Conservation (phyloP, 345 rosid genomes). For the Gossypioides kirkii region DNA sequence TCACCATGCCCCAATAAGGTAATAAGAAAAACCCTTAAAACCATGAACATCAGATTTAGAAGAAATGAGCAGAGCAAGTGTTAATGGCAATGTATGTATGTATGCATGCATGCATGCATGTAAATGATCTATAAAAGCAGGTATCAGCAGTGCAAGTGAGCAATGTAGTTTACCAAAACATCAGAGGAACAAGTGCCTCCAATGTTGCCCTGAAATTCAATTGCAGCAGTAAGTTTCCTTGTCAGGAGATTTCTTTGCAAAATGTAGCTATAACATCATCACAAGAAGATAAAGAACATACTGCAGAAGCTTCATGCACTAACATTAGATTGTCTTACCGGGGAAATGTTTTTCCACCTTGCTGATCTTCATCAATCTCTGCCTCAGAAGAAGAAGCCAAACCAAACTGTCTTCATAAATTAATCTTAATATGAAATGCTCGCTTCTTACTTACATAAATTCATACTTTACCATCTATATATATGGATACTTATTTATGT, state of each 20-base stretch:
- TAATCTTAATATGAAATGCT: background rate
- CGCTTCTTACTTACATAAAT: background rate
- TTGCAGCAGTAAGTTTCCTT: slow-evolving; percentile 57
- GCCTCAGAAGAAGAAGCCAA: background rate
- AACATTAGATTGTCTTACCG: slow-evolving; percentile 35
- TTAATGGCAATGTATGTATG: background rate
- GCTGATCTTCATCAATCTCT: slow-evolving; percentile 20
- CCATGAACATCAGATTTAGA: slow-evolving; percentile 26
- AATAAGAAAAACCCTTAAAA: background rate
- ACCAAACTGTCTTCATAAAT: background rate
- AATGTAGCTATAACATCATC: slow-evolving; percentile 30
- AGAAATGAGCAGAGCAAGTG: background rate
- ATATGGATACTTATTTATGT: background rate
- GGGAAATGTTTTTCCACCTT: slow-evolving; percentile 48
- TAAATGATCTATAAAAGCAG: slow-evolving; percentile 20
- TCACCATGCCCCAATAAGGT: slow-evolving; percentile 58
- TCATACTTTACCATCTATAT: background rate
- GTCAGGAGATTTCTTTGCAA: slow-evolving; percentile 53
- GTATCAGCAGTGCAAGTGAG: slow-evolving; percentile 68
- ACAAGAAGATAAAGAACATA: slow-evolving; percentile 12
- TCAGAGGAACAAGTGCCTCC: slow-evolving; percentile 63
- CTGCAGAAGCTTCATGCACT: slow-evolving; percentile 52
- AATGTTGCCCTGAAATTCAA: slow-evolving; percentile 54
- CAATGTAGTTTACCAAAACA: slow-evolving; percentile 49
- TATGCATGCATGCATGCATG: background rate